Conservation (phyloP, 2,329 filamentous ascomycete species). For the Diaporthe longicolla region DNA sequence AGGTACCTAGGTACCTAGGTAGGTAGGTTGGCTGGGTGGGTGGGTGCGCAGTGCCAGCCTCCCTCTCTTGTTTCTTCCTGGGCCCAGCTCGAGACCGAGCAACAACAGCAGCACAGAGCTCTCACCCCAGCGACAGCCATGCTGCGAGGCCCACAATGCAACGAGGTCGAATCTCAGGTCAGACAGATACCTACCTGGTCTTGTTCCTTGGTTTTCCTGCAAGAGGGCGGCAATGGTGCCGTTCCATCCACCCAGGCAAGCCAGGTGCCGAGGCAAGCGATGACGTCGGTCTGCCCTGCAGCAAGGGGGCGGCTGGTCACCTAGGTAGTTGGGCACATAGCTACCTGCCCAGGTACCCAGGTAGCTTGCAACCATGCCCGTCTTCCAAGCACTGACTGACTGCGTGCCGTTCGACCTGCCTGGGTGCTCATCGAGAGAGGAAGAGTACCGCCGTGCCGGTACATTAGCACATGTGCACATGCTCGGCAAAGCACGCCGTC, state of each 20-base stretch:
- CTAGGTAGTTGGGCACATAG: no score
- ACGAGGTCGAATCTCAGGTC: background rate
- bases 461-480: background rate
- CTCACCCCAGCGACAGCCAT: no score
- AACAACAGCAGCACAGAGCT: background rate
- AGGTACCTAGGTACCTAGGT: background rate
- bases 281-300: slow-evolving; percentile 25
- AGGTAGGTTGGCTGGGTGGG: background rate
- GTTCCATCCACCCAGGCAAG: background rate
- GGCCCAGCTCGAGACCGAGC: background rate
- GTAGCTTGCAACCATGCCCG: background rate
- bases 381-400: background rate
- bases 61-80: no score
- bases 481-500: no score
- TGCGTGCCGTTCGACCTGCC: no score
- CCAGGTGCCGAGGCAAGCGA: background rate
- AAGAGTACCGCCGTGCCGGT: background rate
- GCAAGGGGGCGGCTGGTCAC: background rate
- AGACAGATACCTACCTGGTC: background rate
- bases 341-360: no score
- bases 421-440: no score
- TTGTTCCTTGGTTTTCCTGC: no score
- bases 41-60: slow-evolving; percentile 7
- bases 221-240: background rate
- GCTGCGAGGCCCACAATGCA: no score